phyloP scores from a whole-genome alignment of 1,139 yeast species.

The Pichiaceae sp. region DNA sequence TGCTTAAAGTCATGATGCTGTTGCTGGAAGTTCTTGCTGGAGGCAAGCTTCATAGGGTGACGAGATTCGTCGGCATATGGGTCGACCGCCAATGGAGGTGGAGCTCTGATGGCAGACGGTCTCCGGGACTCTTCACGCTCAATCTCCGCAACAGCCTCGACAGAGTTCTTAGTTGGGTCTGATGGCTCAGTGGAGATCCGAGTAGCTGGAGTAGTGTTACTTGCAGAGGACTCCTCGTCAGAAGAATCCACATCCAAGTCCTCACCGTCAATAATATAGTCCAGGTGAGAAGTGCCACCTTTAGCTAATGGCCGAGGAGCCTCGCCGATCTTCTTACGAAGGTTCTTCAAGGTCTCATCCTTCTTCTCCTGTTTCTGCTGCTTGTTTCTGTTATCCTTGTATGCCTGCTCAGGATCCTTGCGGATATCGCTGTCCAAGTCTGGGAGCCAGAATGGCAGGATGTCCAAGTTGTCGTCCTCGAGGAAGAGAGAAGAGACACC shows the following conservation, averaged over 20 bases:
- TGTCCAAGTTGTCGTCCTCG: constrained; percentile 85
- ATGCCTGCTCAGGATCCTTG: constrained; percentile 67
- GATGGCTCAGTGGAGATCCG: constrained; percentile 1
- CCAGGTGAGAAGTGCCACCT: constrained; percentile 18
- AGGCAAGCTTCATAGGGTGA: constrained; percentile 9
- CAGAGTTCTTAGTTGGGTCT: constrained; percentile 1
- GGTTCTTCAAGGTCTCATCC: constrained; percentile 23
- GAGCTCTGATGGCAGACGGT: constrained; percentile 2
- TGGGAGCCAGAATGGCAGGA: constrained; percentile 90
- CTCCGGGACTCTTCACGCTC: neutral
- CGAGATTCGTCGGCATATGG: constrained; percentile 3
- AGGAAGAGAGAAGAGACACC: constrained; percentile 83
- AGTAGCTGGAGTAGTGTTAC: constrained; percentile 8
- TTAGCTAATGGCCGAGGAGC: constrained; percentile 15
- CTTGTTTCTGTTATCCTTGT: constrained; percentile 26
- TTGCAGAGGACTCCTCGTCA: constrained; percentile 31
- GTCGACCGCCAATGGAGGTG: constrained; percentile 1
- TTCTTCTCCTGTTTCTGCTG: constrained; percentile 19
- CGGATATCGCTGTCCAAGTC: constrained; percentile 79
- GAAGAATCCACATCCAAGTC: constrained; percentile 29
- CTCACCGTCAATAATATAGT: constrained; percentile 18
- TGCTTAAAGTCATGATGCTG: constrained; percentile 13
- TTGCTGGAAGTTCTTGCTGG: constrained; percentile 8
- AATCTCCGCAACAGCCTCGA: neutral
- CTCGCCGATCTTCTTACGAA: constrained; percentile 21